Base-by-base conservation (phyloP, 129 eudicot genomes). In the Centaurea solstitialis region DNA sequence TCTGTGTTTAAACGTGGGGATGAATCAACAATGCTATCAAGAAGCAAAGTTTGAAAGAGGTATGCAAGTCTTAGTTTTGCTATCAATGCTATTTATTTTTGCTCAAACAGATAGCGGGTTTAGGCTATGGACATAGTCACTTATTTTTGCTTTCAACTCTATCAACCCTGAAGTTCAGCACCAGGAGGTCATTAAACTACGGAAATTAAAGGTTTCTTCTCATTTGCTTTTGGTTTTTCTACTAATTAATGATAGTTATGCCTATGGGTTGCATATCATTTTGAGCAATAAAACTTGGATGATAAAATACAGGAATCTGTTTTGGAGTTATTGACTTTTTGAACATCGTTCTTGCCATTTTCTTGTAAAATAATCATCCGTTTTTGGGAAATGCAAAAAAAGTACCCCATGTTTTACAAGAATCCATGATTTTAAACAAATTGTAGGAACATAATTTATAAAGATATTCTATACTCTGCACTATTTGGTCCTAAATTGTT, bases 181-280 rank as follows among this genome's bases (percentile, higher is more conserved):
- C 0, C 92, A 81, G 53, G 92, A 94, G 88, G 91, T 94, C 47
- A 75, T 92, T 37, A 94, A 92, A 75, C 80, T 94, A 72, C 92
- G 99, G 99, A 94, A 94, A 6, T 87, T 94, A 62, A 94, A 94
- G 99, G 99, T 94, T 53, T 20, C 4, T 35, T 73, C n/a, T 33
- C 43, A 75, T 9, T 18, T 37, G 43, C 68, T 53, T 78, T 11
- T 7, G 8, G 18, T 68, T 68, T 22, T 4, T 24, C 7, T 6
- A 66, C 17, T 66, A 20, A 66, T 22, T 66, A 66, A 22, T 35
- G 22, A 17, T 23, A 22, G 38, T 67, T 67, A 57, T 0, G 3
- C 20, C 20, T 57, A 11, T 13, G 53, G 2, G 53, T 43, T 43
- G 53, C 1, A 43, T 43, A 11, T 43, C 11, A 43, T 0, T 0